Evolutionary conservation across 352 stramenopile species (phyloP).

Genomic region (Phytophthora palmivora): DNA sequence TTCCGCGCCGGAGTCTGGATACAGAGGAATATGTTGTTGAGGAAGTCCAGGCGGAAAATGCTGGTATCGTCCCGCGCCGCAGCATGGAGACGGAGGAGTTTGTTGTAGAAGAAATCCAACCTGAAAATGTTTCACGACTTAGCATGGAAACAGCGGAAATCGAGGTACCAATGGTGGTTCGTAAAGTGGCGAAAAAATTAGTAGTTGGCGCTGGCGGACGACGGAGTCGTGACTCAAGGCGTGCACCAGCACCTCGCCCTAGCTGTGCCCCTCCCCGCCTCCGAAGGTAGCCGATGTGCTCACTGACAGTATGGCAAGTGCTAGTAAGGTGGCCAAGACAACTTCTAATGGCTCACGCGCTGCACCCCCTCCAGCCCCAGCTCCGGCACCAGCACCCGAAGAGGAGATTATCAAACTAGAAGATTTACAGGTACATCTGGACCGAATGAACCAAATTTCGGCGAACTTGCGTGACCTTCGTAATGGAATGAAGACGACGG

Average conservation of each 20-base stretch:
- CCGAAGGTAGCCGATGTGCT: constrained; percentile 41
- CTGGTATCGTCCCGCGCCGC: constrained; percentile 23
- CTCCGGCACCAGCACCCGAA: constrained; percentile 11
- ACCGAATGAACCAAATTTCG: constrained; percentile 82
- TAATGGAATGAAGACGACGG: constrained; percentile 52
- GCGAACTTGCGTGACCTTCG: constrained; percentile 57
- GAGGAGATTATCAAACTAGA: constrained; percentile 61
- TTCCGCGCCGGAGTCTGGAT: constrained; percentile 24
- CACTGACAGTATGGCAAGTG: constrained; percentile 38
- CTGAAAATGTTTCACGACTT: constrained; percentile 15
- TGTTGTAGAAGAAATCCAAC: constrained; percentile 4
- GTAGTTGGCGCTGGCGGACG: constrained; percentile 47
- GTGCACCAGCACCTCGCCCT: constrained; percentile 30
- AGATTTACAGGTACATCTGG: constrained; percentile 73
- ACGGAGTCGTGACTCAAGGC: constrained; percentile 35
- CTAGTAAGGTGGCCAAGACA: constrained; percentile 18
- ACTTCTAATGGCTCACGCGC: not conserved
- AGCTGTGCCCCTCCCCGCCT: constrained; percentile 28
- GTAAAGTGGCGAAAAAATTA: constrained; percentile 52
- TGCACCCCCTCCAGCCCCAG: constrained; percentile 19
- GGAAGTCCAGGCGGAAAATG: too few species aligned
- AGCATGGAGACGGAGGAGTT: constrained; percentile 22
- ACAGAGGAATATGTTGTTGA: constrained; percentile 12
- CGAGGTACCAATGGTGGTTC: constrained; percentile 55
- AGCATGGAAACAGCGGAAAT: constrained; percentile 36